These are phyloP conservation scores for Sporothrix variecibatus DNA, from an alignment of 2,329 filamentous ascomycete genomes.

Conservation along the genomic window DNA sequence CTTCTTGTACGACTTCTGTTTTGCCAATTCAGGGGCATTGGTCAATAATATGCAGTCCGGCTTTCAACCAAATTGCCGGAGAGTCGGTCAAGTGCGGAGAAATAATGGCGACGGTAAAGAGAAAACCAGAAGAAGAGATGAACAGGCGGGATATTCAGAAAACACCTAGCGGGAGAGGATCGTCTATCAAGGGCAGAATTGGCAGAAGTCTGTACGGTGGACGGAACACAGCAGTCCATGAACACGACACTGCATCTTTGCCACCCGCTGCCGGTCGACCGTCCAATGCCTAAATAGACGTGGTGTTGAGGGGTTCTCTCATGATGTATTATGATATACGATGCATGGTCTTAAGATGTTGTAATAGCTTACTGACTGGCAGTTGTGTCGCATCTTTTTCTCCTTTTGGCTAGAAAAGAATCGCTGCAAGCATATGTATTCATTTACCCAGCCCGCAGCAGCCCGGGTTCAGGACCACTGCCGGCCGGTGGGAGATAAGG, in stretches of 20 bases:
- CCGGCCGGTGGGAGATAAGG: background rate
- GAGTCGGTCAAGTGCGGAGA: conserved; percentile 6
- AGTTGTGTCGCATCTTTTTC: background rate
- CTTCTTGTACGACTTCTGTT: background rate
- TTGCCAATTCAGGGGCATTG: conserved; percentile 2
- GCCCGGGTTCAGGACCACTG: background rate
- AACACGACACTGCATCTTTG: background rate
- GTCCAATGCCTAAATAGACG: background rate
- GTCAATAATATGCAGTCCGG: conserved; percentile 1
- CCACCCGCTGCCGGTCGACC: background rate
- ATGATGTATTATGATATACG: too few species aligned
- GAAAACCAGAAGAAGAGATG: background rate
- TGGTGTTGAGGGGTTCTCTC: background rate
- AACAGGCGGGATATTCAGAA: background rate
- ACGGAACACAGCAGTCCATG: background rate
- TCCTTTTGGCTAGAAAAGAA: background rate
- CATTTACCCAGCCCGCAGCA: conserved; percentile 17
- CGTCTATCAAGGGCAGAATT: background rate
- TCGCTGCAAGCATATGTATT: background rate
- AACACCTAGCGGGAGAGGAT: too few species aligned
- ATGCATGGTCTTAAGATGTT: background rate
- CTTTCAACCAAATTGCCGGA: conserved; percentile 21
- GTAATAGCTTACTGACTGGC: background rate
- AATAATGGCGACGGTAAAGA: background rate
- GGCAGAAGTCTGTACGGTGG: background rate